phyloP scores from a whole-genome alignment of 345 rosid species.

The Passiflora organensis region DNA sequence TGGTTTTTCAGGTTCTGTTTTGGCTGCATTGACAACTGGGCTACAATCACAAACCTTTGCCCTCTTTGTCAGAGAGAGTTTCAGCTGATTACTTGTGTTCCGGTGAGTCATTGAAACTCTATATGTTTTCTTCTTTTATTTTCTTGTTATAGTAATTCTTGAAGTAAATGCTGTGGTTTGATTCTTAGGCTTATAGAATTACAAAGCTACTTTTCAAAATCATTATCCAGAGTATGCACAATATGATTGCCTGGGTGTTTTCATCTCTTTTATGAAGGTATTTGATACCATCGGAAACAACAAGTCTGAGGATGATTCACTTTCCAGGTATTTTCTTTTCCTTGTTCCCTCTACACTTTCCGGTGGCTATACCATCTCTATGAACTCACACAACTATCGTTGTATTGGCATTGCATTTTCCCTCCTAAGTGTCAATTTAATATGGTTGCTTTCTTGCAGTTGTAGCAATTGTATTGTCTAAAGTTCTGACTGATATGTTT shows the following conservation, averaged over 20 bases:
- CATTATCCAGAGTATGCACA: neutral
- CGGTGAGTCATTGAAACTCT: slow-evolving; percentile 48
- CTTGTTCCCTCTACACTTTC: neutral
- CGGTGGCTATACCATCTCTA: no score
- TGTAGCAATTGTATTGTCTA: no score
- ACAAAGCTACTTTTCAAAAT: no score
- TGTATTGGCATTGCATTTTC: no score
- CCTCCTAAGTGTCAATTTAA: neutral
- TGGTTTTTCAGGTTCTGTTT: slow-evolving; percentile 83
- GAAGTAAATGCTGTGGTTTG: no score
- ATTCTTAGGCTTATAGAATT: no score
- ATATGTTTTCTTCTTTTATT: neutral
- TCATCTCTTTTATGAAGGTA: slow-evolving; percentile 52
- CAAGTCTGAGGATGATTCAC: slow-evolving; percentile 60
- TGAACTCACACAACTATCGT: no score
- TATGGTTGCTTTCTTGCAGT: no score
- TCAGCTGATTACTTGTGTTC: slow-evolving; percentile 92
- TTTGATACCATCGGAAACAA: slow-evolving; percentile 77
- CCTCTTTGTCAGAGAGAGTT: slow-evolving; percentile 98
- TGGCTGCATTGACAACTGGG: slow-evolving; percentile 97
- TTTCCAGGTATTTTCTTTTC: slow-evolving; percentile 47
- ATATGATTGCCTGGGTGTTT: slow-evolving; percentile 16
- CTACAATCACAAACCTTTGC: slow-evolving; percentile 92
- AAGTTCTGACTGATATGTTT: no score
- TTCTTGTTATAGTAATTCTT: neutral